Evolutionary conservation across 306 rosid genomes (phyloP).

Genomic region (Rubus idaeus): DNA sequence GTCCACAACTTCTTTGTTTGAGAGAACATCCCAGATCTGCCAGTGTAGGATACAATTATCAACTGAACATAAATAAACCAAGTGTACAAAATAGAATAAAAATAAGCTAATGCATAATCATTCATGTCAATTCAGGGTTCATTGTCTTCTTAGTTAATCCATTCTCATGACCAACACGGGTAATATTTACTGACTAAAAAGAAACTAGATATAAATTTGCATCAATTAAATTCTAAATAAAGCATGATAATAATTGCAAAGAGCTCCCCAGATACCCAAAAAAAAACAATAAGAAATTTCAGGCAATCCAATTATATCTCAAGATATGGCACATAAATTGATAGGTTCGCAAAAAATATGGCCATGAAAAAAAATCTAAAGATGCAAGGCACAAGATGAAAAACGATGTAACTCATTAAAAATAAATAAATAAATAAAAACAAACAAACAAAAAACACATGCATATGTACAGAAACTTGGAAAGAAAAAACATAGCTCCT

Average conservation of each 20-base stretch:
- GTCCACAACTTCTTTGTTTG: constrained; percentile 65
- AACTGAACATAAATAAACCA: neutral
- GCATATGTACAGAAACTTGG: neutral
- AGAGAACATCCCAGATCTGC: constrained; percentile 87
- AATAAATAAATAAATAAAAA: neutral
- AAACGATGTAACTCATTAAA: neutral
- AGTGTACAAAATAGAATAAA: neutral
- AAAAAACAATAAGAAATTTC: neutral
- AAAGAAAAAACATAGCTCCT: neutral
- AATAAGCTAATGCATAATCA: neutral
- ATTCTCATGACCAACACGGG: neutral
- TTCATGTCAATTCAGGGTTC: neutral
- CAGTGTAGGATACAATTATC: neutral
- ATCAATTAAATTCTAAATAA: neutral
- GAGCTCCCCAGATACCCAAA: neutral
- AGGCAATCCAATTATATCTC: neutral
- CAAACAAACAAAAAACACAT: neutral
- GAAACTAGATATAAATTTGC: neutral
- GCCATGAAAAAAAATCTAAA: no score
- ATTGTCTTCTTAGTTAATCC: neutral
- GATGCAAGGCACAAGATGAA: neutral
- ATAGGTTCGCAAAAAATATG: no score
- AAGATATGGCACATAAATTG: neutral
- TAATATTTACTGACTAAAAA: neutral
- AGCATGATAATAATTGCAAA: neutral